These are phyloP conservation scores for Trichoderma arundinaceum DNA, from an alignment of 2,329 filamentous ascomycete genomes.

Conservation along the genomic window DNA sequence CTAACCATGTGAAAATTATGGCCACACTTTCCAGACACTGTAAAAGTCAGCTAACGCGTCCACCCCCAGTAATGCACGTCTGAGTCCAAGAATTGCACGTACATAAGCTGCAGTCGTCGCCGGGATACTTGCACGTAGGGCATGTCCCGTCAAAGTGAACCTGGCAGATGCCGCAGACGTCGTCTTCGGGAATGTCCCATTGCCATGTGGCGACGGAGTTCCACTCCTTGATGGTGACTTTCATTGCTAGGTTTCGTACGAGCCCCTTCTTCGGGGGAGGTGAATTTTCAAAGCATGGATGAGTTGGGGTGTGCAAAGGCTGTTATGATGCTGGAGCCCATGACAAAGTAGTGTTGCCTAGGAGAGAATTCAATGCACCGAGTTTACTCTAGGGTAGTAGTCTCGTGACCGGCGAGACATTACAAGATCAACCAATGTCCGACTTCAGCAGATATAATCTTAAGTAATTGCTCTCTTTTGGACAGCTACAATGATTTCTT, in stretches of 20 bases:
- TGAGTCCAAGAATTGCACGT: constrained; percentile 44
- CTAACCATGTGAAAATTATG: constrained; percentile 97
- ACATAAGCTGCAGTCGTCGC: constrained; percentile 93
- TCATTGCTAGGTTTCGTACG: constrained; percentile 63
- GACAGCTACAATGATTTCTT: not conserved
- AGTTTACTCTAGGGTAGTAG: constrained; percentile 10
- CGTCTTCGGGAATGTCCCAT: constrained; percentile 96
- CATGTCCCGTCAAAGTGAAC: constrained; percentile 98
- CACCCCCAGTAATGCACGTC: not conserved
- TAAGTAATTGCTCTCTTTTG: not conserved
- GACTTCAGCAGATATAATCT: not conserved
- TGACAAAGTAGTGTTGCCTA: not conserved
- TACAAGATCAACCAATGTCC: not conserved
- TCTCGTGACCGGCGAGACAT: constrained; percentile 10
- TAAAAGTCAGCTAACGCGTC: not conserved
- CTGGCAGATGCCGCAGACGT: constrained; percentile 98
- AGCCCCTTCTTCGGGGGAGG: not conserved
- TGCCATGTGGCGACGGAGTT: constrained; percentile 94
- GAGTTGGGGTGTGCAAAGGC: not conserved
- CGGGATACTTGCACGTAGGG: constrained; percentile 96
- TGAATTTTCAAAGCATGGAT: constrained; percentile 7
- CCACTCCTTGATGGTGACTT: constrained; percentile 93
- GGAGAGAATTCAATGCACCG: not conserved
- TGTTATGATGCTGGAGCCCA: constrained; percentile 9
- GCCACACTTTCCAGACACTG: constrained; percentile 94